A percentile compares a stretch with the other conserved stretches of the same genome.
Conservation (phyloP, 2,329 filamentous ascomycete genomes). For the Eutypella sp. region DNA sequence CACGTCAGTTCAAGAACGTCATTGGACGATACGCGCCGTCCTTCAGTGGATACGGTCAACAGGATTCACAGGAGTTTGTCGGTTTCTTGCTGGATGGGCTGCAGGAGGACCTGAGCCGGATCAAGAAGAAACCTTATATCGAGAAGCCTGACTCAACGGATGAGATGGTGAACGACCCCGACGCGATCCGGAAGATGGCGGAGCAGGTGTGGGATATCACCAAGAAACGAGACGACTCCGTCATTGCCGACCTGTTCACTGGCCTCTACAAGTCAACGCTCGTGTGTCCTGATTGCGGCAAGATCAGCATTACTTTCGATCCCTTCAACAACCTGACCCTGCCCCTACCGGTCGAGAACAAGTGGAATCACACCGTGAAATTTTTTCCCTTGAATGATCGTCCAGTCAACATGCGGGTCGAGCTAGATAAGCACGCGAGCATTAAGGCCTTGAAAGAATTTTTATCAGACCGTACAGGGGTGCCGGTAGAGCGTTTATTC, state of each 20-base stretch:
- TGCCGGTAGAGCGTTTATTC: slow-evolving; percentile 64
- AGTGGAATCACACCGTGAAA: slow-evolving; percentile 69
- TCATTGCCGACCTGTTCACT: slow-evolving; percentile 92
- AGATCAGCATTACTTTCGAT: slow-evolving; percentile 98
- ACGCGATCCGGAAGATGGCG: slow-evolving; percentile 78
- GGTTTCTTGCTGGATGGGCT: slow-evolving; percentile 91
- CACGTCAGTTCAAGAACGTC: slow-evolving; percentile 74
- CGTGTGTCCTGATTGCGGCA: slow-evolving; percentile 83
- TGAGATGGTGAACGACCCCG: slow-evolving; percentile 81
- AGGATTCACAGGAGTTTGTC: slow-evolving; percentile 95
- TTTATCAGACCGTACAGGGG: slow-evolving; percentile 61
- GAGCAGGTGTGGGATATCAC: slow-evolving; percentile 89
- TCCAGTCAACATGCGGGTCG: slow-evolving; percentile 69
- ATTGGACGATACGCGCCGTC: slow-evolving; percentile 77
- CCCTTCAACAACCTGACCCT: slow-evolving; percentile 93
- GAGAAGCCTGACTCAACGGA: slow-evolving; percentile 98
- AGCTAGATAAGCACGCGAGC: slow-evolving; percentile 71
- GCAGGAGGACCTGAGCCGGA: slow-evolving; percentile 90
- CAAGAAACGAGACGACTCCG: slow-evolving; percentile 85
- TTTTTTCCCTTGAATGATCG: slow-evolving; percentile 72
- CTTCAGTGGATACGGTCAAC: slow-evolving; percentile 92
- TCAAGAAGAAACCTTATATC: slow-evolving; percentile 94
- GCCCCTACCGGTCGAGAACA: slow-evolving; percentile 79
- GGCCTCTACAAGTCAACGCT: slow-evolving; percentile 98
- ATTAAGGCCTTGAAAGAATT: slow-evolving; percentile 66